Evolutionary conservation across 202 grass and related monocot species (phyloP).

Genomic region (Musa balbisiana): DNA sequence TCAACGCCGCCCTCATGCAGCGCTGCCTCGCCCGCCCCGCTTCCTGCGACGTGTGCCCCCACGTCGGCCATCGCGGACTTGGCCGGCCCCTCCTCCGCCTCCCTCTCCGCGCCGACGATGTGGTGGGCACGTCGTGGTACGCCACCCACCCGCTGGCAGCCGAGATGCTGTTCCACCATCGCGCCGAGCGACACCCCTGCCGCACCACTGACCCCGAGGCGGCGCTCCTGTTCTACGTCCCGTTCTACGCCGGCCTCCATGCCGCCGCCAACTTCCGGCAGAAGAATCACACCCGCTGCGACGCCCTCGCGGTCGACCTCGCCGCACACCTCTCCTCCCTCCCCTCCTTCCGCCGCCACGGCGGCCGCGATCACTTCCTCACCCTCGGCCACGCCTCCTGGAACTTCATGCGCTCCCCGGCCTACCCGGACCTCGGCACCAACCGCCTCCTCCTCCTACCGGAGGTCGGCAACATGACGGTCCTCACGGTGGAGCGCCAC

Average conservation of each 20-base stretch:
- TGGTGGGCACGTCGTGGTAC: constrained; percentile 9
- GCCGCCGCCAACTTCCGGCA: not conserved
- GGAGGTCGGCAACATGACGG: constrained; percentile 26
- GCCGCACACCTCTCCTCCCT: constrained; percentile 13
- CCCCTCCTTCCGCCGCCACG: constrained; percentile 17
- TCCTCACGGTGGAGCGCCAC: constrained; percentile 26
- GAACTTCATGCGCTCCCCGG: constrained; percentile 2
- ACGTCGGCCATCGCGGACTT: constrained; percentile 25
- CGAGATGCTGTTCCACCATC: constrained; percentile 29
- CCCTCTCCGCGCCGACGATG: not conserved
- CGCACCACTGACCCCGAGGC: constrained; percentile 13
- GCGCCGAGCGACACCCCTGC: constrained; percentile 31
- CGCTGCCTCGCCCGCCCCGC: constrained; percentile 13
- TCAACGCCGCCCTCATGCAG: constrained; percentile 13
- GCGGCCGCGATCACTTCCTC: constrained; percentile 34
- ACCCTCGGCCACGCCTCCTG: constrained; percentile 2
- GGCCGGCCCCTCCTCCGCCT: constrained; percentile 13
- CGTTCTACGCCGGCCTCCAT: constrained; percentile 26
- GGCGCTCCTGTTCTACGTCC: constrained; percentile 30
- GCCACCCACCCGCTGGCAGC: constrained; percentile 28
- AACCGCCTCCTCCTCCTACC: constrained; percentile 12
- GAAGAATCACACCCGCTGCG: constrained; percentile 2
- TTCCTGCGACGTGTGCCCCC: constrained; percentile 18
- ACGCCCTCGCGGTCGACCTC: constrained; percentile 18
- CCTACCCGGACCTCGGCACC: constrained; percentile 3